Percentiles rank a stretch among this genome's conserved stretches.
These are phyloP conservation scores for Penicillium sclerotigenum DNA, from an alignment of 2,329 filamentous ascomycete genomes.

Conservation along the genomic window DNA sequence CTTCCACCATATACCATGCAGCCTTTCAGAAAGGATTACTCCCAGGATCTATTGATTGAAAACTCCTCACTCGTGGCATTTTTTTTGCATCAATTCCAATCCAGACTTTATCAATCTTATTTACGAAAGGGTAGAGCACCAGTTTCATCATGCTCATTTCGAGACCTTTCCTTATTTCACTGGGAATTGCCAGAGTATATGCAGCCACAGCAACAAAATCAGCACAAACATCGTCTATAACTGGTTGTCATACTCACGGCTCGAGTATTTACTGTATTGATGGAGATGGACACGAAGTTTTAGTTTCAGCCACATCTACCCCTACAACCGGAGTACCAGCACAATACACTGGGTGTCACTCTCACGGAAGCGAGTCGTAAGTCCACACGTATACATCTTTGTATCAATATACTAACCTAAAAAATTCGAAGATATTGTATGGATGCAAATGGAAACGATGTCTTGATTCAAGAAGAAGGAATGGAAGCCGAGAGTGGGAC, in stretches of 20 bases:
- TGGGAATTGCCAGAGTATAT: conserved; percentile 17
- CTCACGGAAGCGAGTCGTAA: conserved; percentile 58
- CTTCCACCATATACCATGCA: background rate
- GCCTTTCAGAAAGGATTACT: background rate
- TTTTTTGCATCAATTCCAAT: background rate
- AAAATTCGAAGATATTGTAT: conserved; percentile 56
- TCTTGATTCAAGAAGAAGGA: conserved; percentile 49
- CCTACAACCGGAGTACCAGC: conserved; percentile 57
- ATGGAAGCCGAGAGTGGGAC: conserved; percentile 15
- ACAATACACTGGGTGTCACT: conserved; percentile 63
- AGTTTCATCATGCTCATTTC: conserved; percentile 7
- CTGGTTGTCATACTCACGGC: conserved; percentile 53
- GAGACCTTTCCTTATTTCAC: conserved; percentile 10
- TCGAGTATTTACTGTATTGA: conserved; percentile 36
- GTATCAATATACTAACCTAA: background rate
- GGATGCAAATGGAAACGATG: conserved; percentile 58
- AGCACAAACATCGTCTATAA: conserved; percentile 47
- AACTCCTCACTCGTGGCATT: background rate
- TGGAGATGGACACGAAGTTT: conserved; percentile 36
- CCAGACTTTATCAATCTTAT: background rate
- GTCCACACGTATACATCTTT: background rate
- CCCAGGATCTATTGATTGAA: background rate
- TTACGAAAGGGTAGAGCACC: background rate
- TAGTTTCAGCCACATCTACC: conserved; percentile 47
- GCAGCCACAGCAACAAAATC: conserved; percentile 29